These are phyloP conservation scores for Encephalitozoon cuniculi DNA, from an alignment of 371 early-diverging fungal species.

Conservation along the genomic window DNA sequence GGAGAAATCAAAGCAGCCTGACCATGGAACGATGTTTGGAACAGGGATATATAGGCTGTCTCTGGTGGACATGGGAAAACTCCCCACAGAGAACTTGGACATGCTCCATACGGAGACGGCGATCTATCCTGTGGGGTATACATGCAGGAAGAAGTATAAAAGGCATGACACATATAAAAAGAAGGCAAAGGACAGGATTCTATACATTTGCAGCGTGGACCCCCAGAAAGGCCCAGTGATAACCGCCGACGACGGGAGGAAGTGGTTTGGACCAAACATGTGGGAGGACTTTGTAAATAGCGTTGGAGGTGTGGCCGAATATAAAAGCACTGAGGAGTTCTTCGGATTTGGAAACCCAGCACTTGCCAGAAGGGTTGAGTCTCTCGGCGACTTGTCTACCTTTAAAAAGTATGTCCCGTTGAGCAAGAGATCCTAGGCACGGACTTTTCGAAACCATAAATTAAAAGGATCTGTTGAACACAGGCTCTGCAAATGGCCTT, in stretches of 20 bases:
- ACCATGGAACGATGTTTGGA: slow-evolving; percentile 7
- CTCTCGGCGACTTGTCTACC: slow-evolving; percentile 47
- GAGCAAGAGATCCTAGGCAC: neutral
- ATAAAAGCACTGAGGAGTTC: slow-evolving; percentile 40
- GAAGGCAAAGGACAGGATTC: slow-evolving; percentile 31
- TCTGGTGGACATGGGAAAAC: slow-evolving; percentile 33
- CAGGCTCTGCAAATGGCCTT: neutral
- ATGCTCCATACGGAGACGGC: slow-evolving; percentile 36
- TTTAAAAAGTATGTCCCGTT: slow-evolving; percentile 40
- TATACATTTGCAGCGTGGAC: slow-evolving; percentile 31
- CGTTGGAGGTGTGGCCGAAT: slow-evolving; percentile 19
- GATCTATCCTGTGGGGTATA: slow-evolving; percentile 47
- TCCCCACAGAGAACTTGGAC: slow-evolving; percentile 37
- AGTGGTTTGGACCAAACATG: slow-evolving; percentile 29
- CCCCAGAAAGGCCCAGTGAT: neutral
- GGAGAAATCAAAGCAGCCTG: neutral
- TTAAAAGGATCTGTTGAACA: neutral
- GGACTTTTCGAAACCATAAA: neutral
- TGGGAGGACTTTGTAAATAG: slow-evolving; percentile 34
- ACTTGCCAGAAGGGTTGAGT: slow-evolving; percentile 42
- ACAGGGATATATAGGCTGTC: neutral
- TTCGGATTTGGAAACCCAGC: slow-evolving; percentile 50
- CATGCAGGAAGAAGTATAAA: slow-evolving; percentile 31
- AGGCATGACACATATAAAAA: neutral
- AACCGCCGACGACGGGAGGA: slow-evolving; percentile 20